These are phyloP conservation scores for Stellera chamaejasme DNA, from an alignment of 345 rosid genomes.

Conservation along the genomic window DNA sequence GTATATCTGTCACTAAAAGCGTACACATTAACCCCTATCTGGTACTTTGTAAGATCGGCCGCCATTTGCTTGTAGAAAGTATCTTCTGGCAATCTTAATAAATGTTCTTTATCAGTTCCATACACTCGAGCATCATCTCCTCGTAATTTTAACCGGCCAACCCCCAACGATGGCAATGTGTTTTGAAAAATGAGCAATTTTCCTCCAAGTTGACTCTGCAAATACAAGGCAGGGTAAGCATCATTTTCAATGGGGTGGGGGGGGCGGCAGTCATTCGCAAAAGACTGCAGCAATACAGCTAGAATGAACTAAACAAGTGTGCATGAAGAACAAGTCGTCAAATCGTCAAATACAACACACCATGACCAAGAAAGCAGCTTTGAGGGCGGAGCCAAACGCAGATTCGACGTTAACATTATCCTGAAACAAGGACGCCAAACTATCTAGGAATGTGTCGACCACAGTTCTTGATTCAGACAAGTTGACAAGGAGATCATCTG, in stretches of 20 bases:
- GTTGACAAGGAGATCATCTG: conserved; percentile 98
- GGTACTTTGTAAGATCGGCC: conserved; percentile 95
- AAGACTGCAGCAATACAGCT: conserved; percentile 13
- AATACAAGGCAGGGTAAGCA: background rate
- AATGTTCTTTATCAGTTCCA: conserved; percentile 91
- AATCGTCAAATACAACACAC: conserved; percentile 32
- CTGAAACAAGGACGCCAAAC: conserved; percentile 90
- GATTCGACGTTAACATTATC: conserved; percentile 88
- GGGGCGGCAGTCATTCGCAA: conserved; percentile 2
- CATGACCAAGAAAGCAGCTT: conserved; percentile 95
- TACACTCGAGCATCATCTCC: conserved; percentile 94
- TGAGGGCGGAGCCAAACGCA: conserved; percentile 97
- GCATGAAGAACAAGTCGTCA: background rate
- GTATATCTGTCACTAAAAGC: conserved; percentile 90
- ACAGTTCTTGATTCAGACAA: conserved; percentile 93
- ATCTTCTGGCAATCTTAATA: conserved; percentile 84
- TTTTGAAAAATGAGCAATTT: conserved; percentile 88
- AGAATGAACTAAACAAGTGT: conserved; percentile 2
- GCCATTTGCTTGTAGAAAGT: conserved; percentile 97
- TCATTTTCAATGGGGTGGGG: conserved; percentile 10
- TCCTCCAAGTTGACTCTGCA: conserved; percentile 92
- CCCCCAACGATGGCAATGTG: conserved; percentile 91
- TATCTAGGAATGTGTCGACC: conserved; percentile 86
- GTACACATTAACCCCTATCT: conserved; percentile 86
- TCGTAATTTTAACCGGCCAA: conserved; percentile 86